phyloP scores from a whole-genome alignment of 352 stramenopile genomes.

The Elongisporangium prolatum region DNA sequence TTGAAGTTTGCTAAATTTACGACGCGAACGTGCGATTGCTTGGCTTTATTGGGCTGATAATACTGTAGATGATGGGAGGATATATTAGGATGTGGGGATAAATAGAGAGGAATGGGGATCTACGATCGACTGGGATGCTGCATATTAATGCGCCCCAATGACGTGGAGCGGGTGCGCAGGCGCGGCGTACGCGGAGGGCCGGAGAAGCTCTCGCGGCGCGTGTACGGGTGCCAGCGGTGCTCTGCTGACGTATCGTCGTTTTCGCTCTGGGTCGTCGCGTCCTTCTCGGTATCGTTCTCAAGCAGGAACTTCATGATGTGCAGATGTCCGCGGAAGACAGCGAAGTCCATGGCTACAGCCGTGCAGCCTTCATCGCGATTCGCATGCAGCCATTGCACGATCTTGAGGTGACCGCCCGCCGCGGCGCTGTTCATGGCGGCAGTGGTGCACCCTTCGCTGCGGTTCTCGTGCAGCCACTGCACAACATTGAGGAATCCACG shows the following conservation, averaged over 20 bases:
- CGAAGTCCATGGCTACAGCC: slow-evolving; percentile 62
- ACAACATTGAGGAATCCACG: slow-evolving; percentile 68
- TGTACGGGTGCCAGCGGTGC: neutral
- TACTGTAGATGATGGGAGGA: neutral
- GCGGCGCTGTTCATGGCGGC: slow-evolving; percentile 71
- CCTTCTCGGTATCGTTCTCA: slow-evolving; percentile 30
- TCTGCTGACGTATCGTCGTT: slow-evolving; percentile 2
- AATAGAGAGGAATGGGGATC: neutral
- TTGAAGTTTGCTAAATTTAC: neutral
- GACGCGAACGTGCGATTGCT: neutral
- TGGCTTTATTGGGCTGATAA: neutral
- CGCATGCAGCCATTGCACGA: slow-evolving; percentile 54
- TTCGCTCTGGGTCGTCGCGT: slow-evolving; percentile 11
- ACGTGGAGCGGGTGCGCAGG: neutral
- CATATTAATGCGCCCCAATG: neutral
- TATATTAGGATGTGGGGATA: neutral
- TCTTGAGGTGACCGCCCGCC: slow-evolving; percentile 59
- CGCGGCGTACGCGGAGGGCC: neutral
- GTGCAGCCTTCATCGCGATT: slow-evolving; percentile 69
- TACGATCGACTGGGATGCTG: neutral
- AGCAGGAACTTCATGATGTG: slow-evolving; percentile 63
- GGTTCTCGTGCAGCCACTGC: slow-evolving; percentile 64
- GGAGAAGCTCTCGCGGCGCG: neutral
- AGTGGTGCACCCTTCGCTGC: slow-evolving; percentile 60
- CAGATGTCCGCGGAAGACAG: slow-evolving; percentile 61